These are phyloP conservation scores for Brassica napus DNA, from an alignment of 345 rosid species.

Conservation along the genomic window DNA sequence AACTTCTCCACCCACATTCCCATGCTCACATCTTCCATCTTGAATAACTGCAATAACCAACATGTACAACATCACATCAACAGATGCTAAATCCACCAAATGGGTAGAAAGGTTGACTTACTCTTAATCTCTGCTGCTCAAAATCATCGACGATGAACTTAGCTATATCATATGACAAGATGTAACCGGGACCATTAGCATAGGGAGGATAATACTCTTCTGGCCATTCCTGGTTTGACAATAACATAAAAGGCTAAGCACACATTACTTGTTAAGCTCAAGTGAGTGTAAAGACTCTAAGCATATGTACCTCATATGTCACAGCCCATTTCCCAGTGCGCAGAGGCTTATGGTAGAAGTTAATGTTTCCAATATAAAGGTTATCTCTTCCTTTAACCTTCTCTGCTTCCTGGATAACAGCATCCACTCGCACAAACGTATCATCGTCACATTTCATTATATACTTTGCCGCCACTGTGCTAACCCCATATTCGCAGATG, in stretches of 20 bases:
- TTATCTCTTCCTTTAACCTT: constrained; percentile 59
- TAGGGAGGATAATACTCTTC: constrained; percentile 96
- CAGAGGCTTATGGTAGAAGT: constrained; percentile 52
- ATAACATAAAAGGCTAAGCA: no score
- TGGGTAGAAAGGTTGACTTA: background rate
- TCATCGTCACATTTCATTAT: constrained; percentile 96
- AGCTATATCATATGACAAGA: constrained; percentile 78
- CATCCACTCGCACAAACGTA: constrained; percentile 84
- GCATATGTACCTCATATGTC: constrained; percentile 76
- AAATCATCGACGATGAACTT: constrained; percentile 70
- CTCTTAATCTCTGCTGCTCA: constrained; percentile 46
- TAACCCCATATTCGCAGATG: constrained; percentile 87
- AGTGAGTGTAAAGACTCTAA: background rate
- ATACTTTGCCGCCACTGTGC: constrained; percentile 49
- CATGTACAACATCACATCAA: constrained; percentile 40
- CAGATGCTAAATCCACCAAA: constrained; percentile 37
- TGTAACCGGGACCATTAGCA: constrained; percentile 97
- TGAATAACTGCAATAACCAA: constrained; percentile 65
- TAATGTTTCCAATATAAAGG: constrained; percentile 66
- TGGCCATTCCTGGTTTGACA: constrained; percentile 80
- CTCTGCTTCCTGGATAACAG: constrained; percentile 66
- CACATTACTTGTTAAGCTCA: constrained; percentile 3
- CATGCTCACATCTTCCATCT: constrained; percentile 99
- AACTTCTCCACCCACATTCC: constrained; percentile 99
- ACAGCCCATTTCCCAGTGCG: constrained; percentile 98